phyloP scores from a whole-genome alignment of 2,329 filamentous ascomycete species.

The Akanthomyces lecanii region DNA sequence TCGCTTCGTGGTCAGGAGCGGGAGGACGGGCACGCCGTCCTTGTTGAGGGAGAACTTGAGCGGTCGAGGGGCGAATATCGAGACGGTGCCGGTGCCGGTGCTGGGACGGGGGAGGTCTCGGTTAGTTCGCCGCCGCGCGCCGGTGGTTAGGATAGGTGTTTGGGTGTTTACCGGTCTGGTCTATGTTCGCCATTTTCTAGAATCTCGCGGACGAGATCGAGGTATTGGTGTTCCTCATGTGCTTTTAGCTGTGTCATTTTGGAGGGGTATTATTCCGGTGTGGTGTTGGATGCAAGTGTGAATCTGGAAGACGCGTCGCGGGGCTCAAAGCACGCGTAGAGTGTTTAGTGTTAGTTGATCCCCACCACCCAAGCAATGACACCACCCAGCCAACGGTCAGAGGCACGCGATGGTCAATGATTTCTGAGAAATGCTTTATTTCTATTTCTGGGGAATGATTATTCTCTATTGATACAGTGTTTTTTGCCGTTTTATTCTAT shows the following conservation, averaged over 20 bases:
- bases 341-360: slow-evolving; percentile 1
- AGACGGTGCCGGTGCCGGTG: slow-evolving; percentile 89
- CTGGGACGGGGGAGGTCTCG: slow-evolving; percentile 41
- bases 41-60: slow-evolving; percentile 81
- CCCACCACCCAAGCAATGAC: slow-evolving; percentile 4
- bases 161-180: slow-evolving; percentile 65
- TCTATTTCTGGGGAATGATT: background rate
- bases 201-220: slow-evolving; percentile 83
- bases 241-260: slow-evolving; percentile 19
- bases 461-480: background rate
- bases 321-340: slow-evolving; percentile 11
- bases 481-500: background rate
- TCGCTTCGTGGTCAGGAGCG: slow-evolving; percentile 94
- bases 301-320: slow-evolving; percentile 15
- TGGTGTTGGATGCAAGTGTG: background rate
- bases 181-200: slow-evolving; percentile 79
- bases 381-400: background rate
- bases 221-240: slow-evolving; percentile 93
- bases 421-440: too few relatives aligned
- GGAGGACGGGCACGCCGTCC: slow-evolving; percentile 62
- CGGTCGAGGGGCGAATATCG: slow-evolving; percentile 80
- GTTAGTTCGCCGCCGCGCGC: slow-evolving; percentile 7
- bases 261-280: background rate
- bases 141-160: background rate
- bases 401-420: background rate